Evolutionary conservation across 192 early-diverging fungal species (phyloP), one percentile per base, ranked within the genome.

Genomic region (Spizellomyces sp.): DNA sequence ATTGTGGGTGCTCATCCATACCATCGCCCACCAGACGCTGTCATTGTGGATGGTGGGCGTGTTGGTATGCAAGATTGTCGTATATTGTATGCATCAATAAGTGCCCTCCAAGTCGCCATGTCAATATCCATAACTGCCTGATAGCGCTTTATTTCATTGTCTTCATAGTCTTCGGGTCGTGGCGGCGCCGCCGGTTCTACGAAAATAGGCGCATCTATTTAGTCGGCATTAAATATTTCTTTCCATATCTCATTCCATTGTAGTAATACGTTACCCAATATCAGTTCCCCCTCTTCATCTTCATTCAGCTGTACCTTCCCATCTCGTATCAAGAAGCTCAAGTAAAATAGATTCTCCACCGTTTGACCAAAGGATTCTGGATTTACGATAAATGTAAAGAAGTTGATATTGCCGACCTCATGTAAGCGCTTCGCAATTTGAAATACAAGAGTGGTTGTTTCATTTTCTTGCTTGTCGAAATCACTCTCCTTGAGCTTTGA

Each of bases 261-360:
- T 36, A 36, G 27, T 36, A 36, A 36, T 36, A 36, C 27, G 3
- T 36, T 54, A 54, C 50, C 50, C 27, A 36, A 36, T 54, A 88
- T 90, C 19, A 90, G 87, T 71, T 90, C 84, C 8, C 66, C 74
- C 9, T 70, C 48, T n/a, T 76, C 80, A 27, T 75, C 67, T 61
- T 89, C 91, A 57, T 93, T 89, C 10, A 98, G 88, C 47, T 69
- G 76, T 5, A 87, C 95, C 66, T 82, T 87, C 14, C 90, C 94
- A 69, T 97, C 95, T 58, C 93, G 86, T 17, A 97, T 86, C 54
- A 99, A 80, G 72, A 99, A 99, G n/a, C 94, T 93, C n/a, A 96
- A 75, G 63, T 96, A 96, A 75, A 99, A 99, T 52, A 99, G 84
- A 77, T 99, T 99, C 75, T 99, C 96, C 4, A 99, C 90, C 5